Percentiles rank a stretch among this genome's conserved stretches.
Conservation (phyloP, 768 basidiomycete genomes). For the Boletellus ananas region DNA sequence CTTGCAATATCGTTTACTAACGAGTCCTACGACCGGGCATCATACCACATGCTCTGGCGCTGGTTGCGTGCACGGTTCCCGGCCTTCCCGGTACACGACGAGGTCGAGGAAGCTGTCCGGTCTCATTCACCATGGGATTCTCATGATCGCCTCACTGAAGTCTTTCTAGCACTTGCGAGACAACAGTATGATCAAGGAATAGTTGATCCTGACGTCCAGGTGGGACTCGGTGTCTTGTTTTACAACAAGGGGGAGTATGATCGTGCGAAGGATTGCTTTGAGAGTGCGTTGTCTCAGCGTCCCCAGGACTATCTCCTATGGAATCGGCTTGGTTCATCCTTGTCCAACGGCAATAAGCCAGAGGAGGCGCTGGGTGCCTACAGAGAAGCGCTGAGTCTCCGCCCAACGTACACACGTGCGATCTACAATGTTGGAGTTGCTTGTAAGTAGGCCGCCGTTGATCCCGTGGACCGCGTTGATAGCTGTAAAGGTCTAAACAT, state of each 20-base stretch:
- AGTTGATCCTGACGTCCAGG: constrained; percentile 88
- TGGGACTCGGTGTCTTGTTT: constrained; percentile 88
- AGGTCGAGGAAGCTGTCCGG: constrained; percentile 50
- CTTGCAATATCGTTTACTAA: constrained; percentile 96
- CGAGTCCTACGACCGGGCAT: constrained; percentile 83
- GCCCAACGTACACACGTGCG: constrained; percentile 95
- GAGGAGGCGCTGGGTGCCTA: constrained; percentile 93
- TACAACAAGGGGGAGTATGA: constrained; percentile 87
- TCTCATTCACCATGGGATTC: constrained; percentile 75
- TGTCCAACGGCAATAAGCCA: constrained; percentile 92
- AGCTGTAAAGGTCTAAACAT: constrained; percentile 78
- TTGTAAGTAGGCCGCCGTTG: constrained; percentile 52
- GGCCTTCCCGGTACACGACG: constrained; percentile 49
- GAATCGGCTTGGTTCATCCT: constrained; percentile 92
- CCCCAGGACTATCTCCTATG: constrained; percentile 94
- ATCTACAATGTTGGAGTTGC: constrained; percentile 98
- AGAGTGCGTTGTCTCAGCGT: constrained; percentile 72
- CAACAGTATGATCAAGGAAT: constrained; percentile 69
- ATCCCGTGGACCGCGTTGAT: constrained; percentile 5
- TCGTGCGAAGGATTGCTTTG: constrained; percentile 92
- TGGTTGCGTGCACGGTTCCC: constrained; percentile 76
- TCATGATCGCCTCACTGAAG: constrained; percentile 73
- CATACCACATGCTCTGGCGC: constrained; percentile 79
- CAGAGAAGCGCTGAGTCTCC: constrained; percentile 80
- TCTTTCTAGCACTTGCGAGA: constrained; percentile 80